phyloP scores from a whole-genome alignment of 2,329 filamentous ascomycete genomes.

The Cytospora leucostoma region DNA sequence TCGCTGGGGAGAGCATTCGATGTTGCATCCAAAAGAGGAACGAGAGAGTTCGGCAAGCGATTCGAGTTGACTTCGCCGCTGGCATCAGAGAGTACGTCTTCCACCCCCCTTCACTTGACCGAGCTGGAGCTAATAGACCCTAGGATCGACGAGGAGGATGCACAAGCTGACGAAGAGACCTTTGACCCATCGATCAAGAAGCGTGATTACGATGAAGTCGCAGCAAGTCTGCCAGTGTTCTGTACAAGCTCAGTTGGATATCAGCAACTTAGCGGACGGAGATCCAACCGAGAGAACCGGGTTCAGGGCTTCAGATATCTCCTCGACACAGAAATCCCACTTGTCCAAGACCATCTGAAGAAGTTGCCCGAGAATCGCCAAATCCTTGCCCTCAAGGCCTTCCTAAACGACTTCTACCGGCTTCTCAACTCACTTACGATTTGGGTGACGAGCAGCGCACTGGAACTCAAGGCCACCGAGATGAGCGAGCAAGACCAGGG shows the following conservation, averaged over 20 bases:
- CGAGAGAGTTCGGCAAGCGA: not conserved
- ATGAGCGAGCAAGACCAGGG: conserved; percentile 5
- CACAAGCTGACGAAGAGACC: conserved; percentile 54
- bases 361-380: conserved; percentile 48
- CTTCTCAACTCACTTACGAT: conserved; percentile 54
- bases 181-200: conserved; percentile 55
- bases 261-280: not conserved
- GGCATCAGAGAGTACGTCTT: conserved; percentile 17
- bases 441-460: conserved; percentile 17
- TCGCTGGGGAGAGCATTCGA: not conserved
- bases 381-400: conserved; percentile 46
- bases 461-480: not conserved
- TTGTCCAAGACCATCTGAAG: conserved; percentile 59
- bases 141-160: conserved; percentile 55
- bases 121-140: not conserved
- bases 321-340: conserved; percentile 61
- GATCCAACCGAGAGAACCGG: conserved; percentile 32
- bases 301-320: conserved; percentile 51
- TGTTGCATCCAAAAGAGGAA: conserved; percentile 17
- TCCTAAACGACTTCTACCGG: conserved; percentile 53
- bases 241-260: conserved; percentile 41
- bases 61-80: conserved; percentile 11
- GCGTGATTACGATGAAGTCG: conserved; percentile 61
- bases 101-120: not conserved
- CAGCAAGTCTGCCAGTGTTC: conserved; percentile 53